phyloP scores from a whole-genome alignment of 2,329 filamentous ascomycete species.

The Neurospora sp. region DNA sequence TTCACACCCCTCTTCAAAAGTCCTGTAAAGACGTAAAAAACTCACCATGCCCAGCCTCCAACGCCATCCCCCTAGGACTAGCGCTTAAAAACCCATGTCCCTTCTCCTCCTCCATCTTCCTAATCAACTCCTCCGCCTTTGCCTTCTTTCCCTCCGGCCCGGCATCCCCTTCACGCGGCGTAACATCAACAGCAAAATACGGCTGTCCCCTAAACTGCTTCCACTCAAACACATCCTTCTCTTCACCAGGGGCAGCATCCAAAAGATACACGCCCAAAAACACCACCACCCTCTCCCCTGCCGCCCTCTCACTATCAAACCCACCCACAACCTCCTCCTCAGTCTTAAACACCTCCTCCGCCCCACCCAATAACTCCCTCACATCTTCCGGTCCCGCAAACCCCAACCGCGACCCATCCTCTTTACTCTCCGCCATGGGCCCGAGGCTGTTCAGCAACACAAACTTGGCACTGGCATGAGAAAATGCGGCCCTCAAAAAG shows the following conservation, averaged over 20 bases:
- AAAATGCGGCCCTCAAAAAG: conserved; percentile 62
- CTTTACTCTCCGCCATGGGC: conserved; percentile 50
- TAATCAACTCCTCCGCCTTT: conserved; percentile 44
- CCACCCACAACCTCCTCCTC: conserved; percentile 65
- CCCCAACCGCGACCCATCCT: conserved; percentile 49
- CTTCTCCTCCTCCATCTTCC: conserved; percentile 44
- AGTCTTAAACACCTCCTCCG: conserved; percentile 26
- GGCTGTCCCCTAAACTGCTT: conserved; percentile 69
- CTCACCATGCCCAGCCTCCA: conserved; percentile 39
- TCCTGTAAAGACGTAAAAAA: conserved; percentile 3
- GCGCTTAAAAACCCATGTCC: conserved; percentile 55
- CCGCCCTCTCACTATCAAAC: conserved; percentile 61
- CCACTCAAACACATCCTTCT: conserved; percentile 40
- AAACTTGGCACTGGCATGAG: conserved; percentile 58
- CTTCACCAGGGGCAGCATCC: not conserved
- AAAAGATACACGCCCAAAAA: conserved; percentile 66
- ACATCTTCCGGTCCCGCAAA: conserved; percentile 63
- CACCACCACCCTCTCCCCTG: conserved; percentile 54
- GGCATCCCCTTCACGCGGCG: conserved; percentile 53
- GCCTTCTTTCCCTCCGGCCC: conserved; percentile 36
- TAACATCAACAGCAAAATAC: conserved; percentile 85
- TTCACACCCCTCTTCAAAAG: not conserved
- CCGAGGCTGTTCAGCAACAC: conserved; percentile 70
- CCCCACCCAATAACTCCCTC: conserved; percentile 44
- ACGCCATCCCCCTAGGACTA: conserved; percentile 36